Evolutionary conservation across 805 yeast genomes (phyloP), one percentile per base, ranked within the genome.

Genomic region (Candida yuanshanica): DNA sequence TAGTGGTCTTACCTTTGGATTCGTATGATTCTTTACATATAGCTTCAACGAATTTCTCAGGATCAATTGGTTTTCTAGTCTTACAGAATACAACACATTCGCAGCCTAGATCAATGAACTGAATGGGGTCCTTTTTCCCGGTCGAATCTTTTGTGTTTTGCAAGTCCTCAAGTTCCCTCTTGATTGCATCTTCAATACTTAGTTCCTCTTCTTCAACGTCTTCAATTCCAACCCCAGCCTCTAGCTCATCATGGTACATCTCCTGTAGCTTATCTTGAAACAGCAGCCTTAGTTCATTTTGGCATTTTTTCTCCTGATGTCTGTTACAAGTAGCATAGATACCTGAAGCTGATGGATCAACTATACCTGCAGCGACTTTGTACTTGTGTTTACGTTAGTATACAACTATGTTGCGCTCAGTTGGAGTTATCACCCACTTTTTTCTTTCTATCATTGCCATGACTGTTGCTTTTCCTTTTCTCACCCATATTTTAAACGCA

Each of bases 61-160:
- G 96, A 18, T 75, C 79, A 7, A 90, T 71, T 1, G 97, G 96
- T 49, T 67, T 74, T 51, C 83, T 76, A 2, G 89, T 77, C 54
- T 95, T 85, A 52, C 89, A 76, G 58, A 91, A 93, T 2, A 89
- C 75, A 33, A 93, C 79, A 62, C 95, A 87, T 58, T 86, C 95
- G 54, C 89, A 81, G 16, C 79, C 82, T 26, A 87, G 60, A 6
- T 77, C 81, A 20, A 85, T 70, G 34, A 83, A 80, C 37, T 69
- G 66, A 20, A 84, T 60, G 9, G 77, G 59, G 33, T 71, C 70
- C 42, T 75, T 76, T 42, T 69, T 58, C 22, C 62, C 64, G 62
- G 6, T 58, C 58, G 27, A 49, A n/a, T n/a, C 73, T 58, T 56
- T 18, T 47, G 49, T 21, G 34, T 42, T 39, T 53, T 42, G 50